Evolutionary conservation across 2,329 filamentous ascomycete species (phyloP), one percentile per base, ranked within the genome.

Genomic region (Penicillium sp.): DNA sequence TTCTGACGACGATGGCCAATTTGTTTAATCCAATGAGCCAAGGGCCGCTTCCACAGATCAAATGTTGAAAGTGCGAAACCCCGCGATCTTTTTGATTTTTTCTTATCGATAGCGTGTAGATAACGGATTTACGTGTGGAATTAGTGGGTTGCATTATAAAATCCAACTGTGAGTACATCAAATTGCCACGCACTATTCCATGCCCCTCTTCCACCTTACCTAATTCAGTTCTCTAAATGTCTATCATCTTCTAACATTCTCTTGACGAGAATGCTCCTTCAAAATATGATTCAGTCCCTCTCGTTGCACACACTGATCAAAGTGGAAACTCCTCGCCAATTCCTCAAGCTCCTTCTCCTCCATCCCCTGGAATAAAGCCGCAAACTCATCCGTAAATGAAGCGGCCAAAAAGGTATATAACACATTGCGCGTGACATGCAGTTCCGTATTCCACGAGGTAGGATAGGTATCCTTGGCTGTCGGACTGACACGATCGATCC

Each of bases 381-480:
- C 83, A 68, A 84, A 81, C 66, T 87, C 84, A 67, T 80, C 78
- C 6, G 75, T 75, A 55, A 83, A 73, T 51, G 80, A 82, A 56
- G 80, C 78, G 9, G 79, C 79, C 63, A 86, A 65, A 62, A 80
- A 79, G 2, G 77, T 76, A 66, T 83, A 78, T 61, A 79, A 65
- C 62, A 82, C 73, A 13, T 74, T 66, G 4, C 81, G 71, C 19
- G 74, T 43, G 13, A 84, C 69, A 49, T 84, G 81, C 16, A 80
- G 63, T 16, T 82, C 76, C n/a, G 81, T 80, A 1, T 74, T 76
- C 79, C 82, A 84, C 1, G 78, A 68, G 49, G 76, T 74, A 14
- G 81, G 79, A 64, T 84, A 82, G 22, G 72, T 71, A 10, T 70
- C 53, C 47, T 73, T 71, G 26, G 78, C 76, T 57, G 73, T 69